Conservation (phyloP, 257 asterid genomes). For the Verbena officinalis region DNA sequence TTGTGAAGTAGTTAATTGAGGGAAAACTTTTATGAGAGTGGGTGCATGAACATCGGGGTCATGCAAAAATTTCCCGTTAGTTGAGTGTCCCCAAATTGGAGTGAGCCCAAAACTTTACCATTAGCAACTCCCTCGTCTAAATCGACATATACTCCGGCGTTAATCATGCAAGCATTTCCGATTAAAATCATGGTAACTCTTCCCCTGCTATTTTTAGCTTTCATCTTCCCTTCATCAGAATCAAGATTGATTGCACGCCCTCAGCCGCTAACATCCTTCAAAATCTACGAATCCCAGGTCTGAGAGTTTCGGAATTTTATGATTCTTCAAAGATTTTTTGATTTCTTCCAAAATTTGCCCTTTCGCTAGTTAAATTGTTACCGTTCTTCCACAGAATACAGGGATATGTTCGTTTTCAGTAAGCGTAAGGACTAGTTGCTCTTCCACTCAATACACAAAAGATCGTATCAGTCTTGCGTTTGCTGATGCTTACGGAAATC, state of each 20-base stretch:
- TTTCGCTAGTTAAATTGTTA: background rate
- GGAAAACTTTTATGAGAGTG: too few relatives aligned
- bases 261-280: constrained; percentile 36
- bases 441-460: constrained; percentile 64
- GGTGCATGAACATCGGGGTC: too few relatives aligned
- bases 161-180: too few relatives aligned
- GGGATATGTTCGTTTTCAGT: constrained; percentile 70
- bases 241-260: constrained; percentile 48
- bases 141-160: too few relatives aligned
- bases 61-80: too few relatives aligned
- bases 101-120: too few relatives aligned
- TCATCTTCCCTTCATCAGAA: constrained; percentile 29
- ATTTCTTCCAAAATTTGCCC: background rate
- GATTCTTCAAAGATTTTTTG: background rate
- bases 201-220: constrained; percentile 28
- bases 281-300: constrained; percentile 55
- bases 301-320: background rate
- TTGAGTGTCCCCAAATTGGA: too few relatives aligned
- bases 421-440: constrained; percentile 79
- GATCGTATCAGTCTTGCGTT: constrained; percentile 87
- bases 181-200: constrained; percentile 36
- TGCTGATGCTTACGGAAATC: constrained; percentile 97
- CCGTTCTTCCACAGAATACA: constrained; percentile 37
- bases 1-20: too few relatives aligned
- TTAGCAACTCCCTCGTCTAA: too few relatives aligned